Conservation (phyloP, 179 eudicot genomes). For the Sideroxylon spinosum region DNA sequence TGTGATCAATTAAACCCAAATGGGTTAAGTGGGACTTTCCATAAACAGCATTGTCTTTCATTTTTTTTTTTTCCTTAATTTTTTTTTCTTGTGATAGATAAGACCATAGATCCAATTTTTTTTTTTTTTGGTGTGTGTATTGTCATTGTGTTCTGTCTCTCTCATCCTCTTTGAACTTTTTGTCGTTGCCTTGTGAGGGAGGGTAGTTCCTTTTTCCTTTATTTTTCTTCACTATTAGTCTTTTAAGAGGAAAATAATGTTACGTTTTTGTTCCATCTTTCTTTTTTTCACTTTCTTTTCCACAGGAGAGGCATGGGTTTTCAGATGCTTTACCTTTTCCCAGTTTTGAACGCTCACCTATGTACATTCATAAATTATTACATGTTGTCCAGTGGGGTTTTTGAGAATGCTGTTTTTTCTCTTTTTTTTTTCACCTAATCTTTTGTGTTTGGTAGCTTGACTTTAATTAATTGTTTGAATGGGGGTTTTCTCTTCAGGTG, state of each 20-base stretch:
- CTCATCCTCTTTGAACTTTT: background rate
- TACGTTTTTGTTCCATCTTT: background rate
- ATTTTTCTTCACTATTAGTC: background rate
- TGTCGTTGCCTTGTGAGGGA: constrained; percentile 3
- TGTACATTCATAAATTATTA: no score
- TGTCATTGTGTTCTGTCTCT: background rate
- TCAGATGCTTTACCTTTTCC: constrained; percentile 9
- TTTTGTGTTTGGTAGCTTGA: no score
- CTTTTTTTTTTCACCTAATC: background rate
- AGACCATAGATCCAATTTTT: no score
- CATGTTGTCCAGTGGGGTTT: no score
- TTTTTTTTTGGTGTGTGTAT: no score
- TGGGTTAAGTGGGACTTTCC: no score
- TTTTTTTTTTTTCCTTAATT: no score
- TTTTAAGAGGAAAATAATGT: background rate
- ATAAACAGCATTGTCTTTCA: no score
- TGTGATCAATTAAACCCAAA: no score
- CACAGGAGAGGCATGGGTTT: background rate
- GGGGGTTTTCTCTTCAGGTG: constrained; percentile 39
- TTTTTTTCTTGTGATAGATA: background rate
- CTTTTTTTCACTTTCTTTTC: background rate
- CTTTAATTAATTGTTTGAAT: background rate
- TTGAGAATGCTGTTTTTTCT: background rate
- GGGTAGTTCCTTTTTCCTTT: background rate
- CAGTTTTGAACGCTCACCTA: background rate